Base-by-base conservation (phyloP, 2,329 filamentous ascomycete genomes). In the Fusarium penzigii region DNA sequence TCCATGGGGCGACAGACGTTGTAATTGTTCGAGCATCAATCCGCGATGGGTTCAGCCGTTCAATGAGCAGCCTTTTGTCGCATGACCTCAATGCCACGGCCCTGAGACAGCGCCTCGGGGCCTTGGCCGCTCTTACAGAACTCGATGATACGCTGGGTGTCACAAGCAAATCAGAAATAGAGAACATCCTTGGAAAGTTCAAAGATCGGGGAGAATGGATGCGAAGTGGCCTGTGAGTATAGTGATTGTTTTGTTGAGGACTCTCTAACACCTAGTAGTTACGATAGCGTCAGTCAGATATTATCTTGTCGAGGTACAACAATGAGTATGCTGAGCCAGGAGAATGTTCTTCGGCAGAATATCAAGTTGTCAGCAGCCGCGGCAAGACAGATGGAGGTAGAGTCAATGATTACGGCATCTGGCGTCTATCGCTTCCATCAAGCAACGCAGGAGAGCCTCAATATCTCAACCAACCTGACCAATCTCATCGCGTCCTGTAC, bases 361-460 rank as follows among this genome's bases (percentile, higher is more conserved):
- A 72, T 88, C 20, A 82, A 82, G 41, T 68, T 92, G 29, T 82
- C 78, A n/a, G 75, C 79, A 1, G 79, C 79, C 11, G 82, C 88
- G 47, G 81, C 88, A 14, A 85, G 87, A 38, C 75, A 89, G 6
- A 78, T 90, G 42, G 89, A 97, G 70, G 84, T 92, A 4, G 83
- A 88, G 55, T 84, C 86, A n/a, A 83, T 95, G 63, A 76, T 96
- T 3, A 78, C 87, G 42, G 88, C 90, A 7, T 88, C 93, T 1
- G 77, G 80, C 6, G 82, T 96, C 20, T 90, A 89, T 61, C 84
- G 92, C 42, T 87, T 86, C 57, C 92, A 97, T 63, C 86, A 87
- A 55, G 88, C 88, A 5, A 82, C 89, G 2, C 92, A 97, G 67
- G 92, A 96, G 63, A 93, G 92, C 1, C 74, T 99, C 25, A 92